Conservation (phyloP, 306 rosid species). For the Pyrus betulifolia region DNA sequence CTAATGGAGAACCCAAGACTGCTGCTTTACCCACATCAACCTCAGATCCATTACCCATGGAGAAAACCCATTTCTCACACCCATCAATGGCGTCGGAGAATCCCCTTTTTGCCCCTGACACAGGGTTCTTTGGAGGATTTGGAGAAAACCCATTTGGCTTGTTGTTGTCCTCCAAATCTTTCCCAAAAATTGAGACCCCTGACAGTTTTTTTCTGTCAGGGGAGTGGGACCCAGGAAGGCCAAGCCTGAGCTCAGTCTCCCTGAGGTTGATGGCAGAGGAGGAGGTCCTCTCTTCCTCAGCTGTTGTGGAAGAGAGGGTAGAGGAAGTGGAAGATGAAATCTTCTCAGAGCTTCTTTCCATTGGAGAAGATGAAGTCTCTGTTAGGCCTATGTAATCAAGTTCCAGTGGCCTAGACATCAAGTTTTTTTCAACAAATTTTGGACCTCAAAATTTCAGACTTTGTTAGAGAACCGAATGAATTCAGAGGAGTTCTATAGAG, state of each 20-base stretch:
- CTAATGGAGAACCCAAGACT: conserved; percentile 41
- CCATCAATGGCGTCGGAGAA: conserved; percentile 68
- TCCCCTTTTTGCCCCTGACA: conserved; percentile 71
- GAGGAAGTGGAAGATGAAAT: conserved; percentile 40
- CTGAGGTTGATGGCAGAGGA: conserved; percentile 52
- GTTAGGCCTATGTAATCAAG: conserved; percentile 77
- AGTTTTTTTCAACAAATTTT: conserved; percentile 10
- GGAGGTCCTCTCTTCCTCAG: conserved; percentile 39
- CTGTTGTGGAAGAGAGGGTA: conserved; percentile 11
- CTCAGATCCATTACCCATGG: conserved; percentile 38
- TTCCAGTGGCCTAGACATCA: conserved; percentile 61
- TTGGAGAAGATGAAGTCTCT: conserved; percentile 40
- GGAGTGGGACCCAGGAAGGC: conserved; percentile 67
- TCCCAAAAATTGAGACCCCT: conserved; percentile 54
- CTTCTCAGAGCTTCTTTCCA: conserved; percentile 56
- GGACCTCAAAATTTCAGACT: not conserved
- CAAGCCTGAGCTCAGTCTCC: conserved; percentile 91
- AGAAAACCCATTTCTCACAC: conserved; percentile 58
- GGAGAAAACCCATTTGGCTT: conserved; percentile 33
- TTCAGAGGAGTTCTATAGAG: not conserved
- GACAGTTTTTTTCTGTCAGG: conserved; percentile 48
- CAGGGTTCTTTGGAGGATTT: conserved; percentile 35
- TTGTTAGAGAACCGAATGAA: not conserved
- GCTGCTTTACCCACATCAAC: conserved; percentile 46
- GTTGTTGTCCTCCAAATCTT: conserved; percentile 54